Conservation (phyloP, 345 rosid genomes). For the Citrus reticulata region DNA sequence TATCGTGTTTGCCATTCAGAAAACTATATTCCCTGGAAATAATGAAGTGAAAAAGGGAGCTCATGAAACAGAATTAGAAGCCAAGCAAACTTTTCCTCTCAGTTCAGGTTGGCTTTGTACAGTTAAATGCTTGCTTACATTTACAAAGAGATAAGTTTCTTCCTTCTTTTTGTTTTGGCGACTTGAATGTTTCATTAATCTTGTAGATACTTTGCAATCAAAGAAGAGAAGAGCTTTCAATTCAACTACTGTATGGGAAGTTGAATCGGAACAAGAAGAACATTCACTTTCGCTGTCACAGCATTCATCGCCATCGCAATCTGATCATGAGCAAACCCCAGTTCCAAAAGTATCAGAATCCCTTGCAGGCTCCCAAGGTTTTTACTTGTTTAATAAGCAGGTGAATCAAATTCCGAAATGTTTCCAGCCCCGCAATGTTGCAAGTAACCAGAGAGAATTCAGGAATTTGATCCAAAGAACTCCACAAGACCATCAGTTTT, state of each 20-base stretch:
- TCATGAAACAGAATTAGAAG: slow-evolving; percentile 26
- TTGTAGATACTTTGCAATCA: slow-evolving; percentile 32
- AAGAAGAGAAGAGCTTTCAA: slow-evolving; percentile 38
- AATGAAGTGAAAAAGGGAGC: slow-evolving; percentile 9
- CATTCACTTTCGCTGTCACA: slow-evolving; percentile 66
- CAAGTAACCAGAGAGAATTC: slow-evolving; percentile 22
- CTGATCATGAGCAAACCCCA: slow-evolving; percentile 59
- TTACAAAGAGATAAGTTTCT: not conserved
- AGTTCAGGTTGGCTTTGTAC: slow-evolving; percentile 33
- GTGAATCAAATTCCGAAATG: slow-evolving; percentile 26
- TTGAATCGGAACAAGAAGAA: slow-evolving; percentile 62
- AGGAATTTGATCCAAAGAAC: slow-evolving; percentile 18
- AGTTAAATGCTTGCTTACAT: not conserved
- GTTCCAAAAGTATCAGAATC: slow-evolving; percentile 25
- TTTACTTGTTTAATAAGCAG: slow-evolving; percentile 38
- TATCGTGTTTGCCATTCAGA: slow-evolving; percentile 19
- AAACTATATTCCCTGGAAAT: slow-evolving; percentile 7
- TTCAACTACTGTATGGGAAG: slow-evolving; percentile 35
- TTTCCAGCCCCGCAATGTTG: slow-evolving; percentile 19
- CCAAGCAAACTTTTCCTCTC: slow-evolving; percentile 25
- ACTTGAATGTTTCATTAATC: not conserved
- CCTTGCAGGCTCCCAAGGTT: slow-evolving; percentile 25
- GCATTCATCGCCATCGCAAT: slow-evolving; percentile 68
- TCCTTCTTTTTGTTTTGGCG: too few relatives aligned
- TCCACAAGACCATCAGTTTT: slow-evolving; percentile 20